Percentiles rank a stretch among this genome's conserved stretches.
phyloP scores from a whole-genome alignment of 164 flowering plant genomes.

The Magnolia kwangsiensis region DNA sequence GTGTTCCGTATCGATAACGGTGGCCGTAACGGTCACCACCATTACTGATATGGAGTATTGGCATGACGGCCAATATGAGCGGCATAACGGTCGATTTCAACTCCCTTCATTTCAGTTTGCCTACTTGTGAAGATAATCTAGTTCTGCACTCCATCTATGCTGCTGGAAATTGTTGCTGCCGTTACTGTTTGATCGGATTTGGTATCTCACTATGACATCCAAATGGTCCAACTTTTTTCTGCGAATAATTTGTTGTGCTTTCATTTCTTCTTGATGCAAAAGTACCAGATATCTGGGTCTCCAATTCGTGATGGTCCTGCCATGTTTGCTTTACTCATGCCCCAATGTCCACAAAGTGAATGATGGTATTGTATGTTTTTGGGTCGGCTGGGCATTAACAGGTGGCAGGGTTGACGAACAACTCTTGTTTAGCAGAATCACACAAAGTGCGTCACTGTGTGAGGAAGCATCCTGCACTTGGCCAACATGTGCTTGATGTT shows the following conservation, averaged over 20 bases:
- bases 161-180: background rate
- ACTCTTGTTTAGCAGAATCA: conserved; percentile 61
- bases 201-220: background rate
- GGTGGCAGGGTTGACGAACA: conserved; percentile 97
- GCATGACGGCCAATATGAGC: too few relatives aligned
- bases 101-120: background rate
- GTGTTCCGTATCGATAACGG: too few relatives aligned
- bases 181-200: background rate
- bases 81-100: background rate
- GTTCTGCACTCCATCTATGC: background rate
- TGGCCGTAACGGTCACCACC: too few relatives aligned
- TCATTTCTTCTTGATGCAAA: background rate
- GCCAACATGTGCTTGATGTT: conserved; percentile 77
- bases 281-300: too few relatives aligned
- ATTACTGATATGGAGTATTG: too few relatives aligned
- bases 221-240: background rate
- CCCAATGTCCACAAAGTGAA: too few relatives aligned
- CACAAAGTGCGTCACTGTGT: conserved; percentile 88
- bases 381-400: conserved; percentile 19
- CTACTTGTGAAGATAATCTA: background rate
- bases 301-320: too few relatives aligned
- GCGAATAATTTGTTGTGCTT: background rate
- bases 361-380: background rate
- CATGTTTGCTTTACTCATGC: too few relatives aligned
- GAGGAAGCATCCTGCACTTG: conserved; percentile 55